Base-by-base conservation (phyloP, 1,139 yeast genomes). In the Debaryomyces psychrophilus region DNA sequence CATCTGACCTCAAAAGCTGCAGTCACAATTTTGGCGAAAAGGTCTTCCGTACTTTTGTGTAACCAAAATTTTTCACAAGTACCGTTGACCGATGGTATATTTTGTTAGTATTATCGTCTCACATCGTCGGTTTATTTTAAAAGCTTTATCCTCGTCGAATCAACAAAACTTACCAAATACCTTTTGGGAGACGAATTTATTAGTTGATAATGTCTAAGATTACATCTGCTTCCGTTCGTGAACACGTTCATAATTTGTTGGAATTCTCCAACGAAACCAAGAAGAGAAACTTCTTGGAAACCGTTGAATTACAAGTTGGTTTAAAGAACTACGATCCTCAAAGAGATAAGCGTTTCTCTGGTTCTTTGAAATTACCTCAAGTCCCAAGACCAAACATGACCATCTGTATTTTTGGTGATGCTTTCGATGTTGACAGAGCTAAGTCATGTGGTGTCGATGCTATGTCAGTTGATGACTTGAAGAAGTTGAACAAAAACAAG, bases 341-440 rank as follows among this genome's bases (percentile, higher is more conserved):
- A 85, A 92, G 99, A 88, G 99, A 95, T 81, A 95, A 95, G 93
- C 98, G 99, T 90, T 95, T 95, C 98, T 92, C 98, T 76, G 99
- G 99, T 83, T 74, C 98, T 72, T 87, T 95, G 82, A 93, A 87
- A 83, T 85, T 95, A 70, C 99, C 99, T 73, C 86, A 86, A 74
- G 97, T 95, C 64, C 99, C 99, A 83, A 95, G 99, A 86, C 99
- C 99, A 81, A 93, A 93, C 97, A 90, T 95, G 98, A 89, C 98
- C 80, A 80, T 95, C 83, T 95, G 99, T 82, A 90, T 95, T 74
- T 93, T 95, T 69, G 99, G 99, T 87, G 99, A 95, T 77, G 99
- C 99, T 73, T 93, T 93, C 73, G 99, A 95, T 79, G 96, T 90
- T 67, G 99, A 95, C 87, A 92, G 99, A 85, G 98, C 99, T 71